Evolutionary conservation across 768 basidiomycete genomes (phyloP).

Genomic region (Tricholoma matsutake): DNA sequence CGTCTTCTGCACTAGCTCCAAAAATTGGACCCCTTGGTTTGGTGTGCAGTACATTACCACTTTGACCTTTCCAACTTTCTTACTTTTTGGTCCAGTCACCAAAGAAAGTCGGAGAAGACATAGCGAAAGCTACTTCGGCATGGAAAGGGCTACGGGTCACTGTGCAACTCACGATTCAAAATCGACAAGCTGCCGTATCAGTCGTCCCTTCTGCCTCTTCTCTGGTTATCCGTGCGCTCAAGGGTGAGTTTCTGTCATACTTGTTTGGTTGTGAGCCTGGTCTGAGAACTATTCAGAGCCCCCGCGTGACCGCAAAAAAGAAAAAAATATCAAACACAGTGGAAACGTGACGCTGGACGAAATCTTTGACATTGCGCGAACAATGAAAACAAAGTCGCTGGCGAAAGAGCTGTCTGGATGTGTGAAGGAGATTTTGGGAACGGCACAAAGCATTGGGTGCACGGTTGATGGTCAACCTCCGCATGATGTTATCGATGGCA

Average conservation of each 20-base stretch:
- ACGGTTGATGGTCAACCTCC: constrained; percentile 91
- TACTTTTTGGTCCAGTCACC: constrained; percentile 66
- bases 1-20: constrained; percentile 96
- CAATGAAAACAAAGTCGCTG: constrained; percentile 91
- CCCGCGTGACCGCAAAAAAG: constrained; percentile 99
- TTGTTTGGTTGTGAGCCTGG: not conserved
- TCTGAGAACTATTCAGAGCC: constrained; percentile 61
- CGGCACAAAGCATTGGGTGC: constrained; percentile 95
- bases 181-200: constrained; percentile 95
- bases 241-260: constrained; percentile 60
- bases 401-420: constrained; percentile 88
- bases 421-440: constrained; percentile 97
- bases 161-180: constrained; percentile 98
- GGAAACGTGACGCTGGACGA: constrained; percentile 94
- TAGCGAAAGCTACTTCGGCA: constrained; percentile 95
- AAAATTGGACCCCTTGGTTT: constrained; percentile 99
- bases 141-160: constrained; percentile 99
- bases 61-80: constrained; percentile 8
- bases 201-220: constrained; percentile 98
- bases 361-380: constrained; percentile 93
- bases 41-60: constrained; percentile 47
- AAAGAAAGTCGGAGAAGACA: constrained; percentile 99
- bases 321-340: constrained; percentile 99
- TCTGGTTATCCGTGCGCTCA: constrained; percentile 96
- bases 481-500: constrained; percentile 89